Evolutionary conservation across 805 yeast genomes (phyloP).

Genomic region (Candida suzukii): DNA sequence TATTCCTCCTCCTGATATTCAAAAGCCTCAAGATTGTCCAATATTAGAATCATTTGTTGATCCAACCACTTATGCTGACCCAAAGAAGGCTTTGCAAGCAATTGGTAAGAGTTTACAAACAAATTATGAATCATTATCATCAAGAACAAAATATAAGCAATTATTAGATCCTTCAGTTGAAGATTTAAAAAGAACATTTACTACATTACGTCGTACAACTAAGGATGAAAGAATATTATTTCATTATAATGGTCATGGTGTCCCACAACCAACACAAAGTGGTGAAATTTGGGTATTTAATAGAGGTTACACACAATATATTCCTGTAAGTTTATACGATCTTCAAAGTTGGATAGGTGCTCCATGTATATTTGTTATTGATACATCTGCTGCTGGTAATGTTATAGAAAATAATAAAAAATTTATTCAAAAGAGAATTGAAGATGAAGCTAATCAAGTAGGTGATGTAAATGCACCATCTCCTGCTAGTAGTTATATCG

Average conservation of each 20-base stretch:
- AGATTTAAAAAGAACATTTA: conserved; percentile 87
- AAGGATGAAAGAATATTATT: conserved; percentile 89
- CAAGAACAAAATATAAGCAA: conserved; percentile 85
- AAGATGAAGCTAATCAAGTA: conserved; percentile 67
- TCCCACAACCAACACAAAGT: conserved; percentile 91
- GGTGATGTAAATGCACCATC: conserved; percentile 46
- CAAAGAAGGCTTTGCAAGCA: conserved; percentile 84
- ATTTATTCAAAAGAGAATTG: conserved; percentile 84
- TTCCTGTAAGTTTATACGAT: conserved; percentile 92
- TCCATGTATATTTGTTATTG: conserved; percentile 91
- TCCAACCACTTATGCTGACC: conserved; percentile 72
- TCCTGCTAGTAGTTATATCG: conserved; percentile 64
- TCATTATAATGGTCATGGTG: conserved; percentile 98
- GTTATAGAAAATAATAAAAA: conserved; percentile 83
- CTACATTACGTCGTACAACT: conserved; percentile 80
- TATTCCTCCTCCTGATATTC: conserved; percentile 95
- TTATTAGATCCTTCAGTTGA: conserved; percentile 93
- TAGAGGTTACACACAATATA: conserved; percentile 94
- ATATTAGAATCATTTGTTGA: conserved; percentile 90
- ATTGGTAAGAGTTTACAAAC: conserved; percentile 83
- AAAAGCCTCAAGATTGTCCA: conserved; percentile 91
- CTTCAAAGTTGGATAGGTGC: conserved; percentile 97
- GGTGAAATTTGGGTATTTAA: conserved; percentile 99
- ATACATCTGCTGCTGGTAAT: conserved; percentile 91
- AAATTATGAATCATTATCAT: conserved; percentile 83